Conservation (phyloP, 1,284 basidiomycete genomes). For the Microbotryum silenes-acaulis region DNA sequence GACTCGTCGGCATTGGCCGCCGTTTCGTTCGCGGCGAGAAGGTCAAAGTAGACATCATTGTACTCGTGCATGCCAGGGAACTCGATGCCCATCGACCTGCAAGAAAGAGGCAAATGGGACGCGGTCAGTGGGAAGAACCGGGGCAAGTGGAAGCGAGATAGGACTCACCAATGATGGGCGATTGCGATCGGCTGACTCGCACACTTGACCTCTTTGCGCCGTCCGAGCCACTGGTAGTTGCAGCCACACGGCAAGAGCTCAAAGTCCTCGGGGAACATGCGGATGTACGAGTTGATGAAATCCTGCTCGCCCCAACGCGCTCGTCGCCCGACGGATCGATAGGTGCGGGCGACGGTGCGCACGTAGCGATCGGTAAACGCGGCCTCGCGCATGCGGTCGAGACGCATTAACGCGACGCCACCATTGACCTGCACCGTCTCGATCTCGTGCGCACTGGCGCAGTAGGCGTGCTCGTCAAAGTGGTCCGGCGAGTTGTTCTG, state of each 20-base stretch:
- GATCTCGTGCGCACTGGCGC: conserved; percentile 20
- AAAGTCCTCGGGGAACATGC: conserved; percentile 25
- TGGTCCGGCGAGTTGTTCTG: not conserved
- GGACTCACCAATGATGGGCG: conserved; percentile 24
- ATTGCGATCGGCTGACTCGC: conserved; percentile 23
- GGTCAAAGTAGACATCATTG: conserved; percentile 24
- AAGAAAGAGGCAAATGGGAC: not conserved
- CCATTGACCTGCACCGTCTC: conserved; percentile 30
- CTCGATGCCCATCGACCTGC: conserved; percentile 15
- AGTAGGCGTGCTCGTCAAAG: not conserved
- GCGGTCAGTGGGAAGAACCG: no score
- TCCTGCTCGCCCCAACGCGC: conserved; percentile 32
- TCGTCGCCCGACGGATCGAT: conserved; percentile 5
- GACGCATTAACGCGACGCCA: conserved; percentile 25
- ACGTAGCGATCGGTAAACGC: conserved; percentile 25
- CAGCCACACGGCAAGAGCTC: conserved; percentile 30
- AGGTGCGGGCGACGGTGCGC: conserved; percentile 24
- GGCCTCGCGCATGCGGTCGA: conserved; percentile 20
- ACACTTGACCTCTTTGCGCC: conserved; percentile 22
- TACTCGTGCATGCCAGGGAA: conserved; percentile 11
- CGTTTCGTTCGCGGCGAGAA: conserved; percentile 9
- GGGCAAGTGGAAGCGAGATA: not conserved
- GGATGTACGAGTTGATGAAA: conserved; percentile 32
- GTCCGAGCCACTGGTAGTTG: conserved; percentile 31
- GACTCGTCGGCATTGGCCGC: not conserved